Base-by-base conservation (phyloP, 345 rosid species). In the Eucalyptus rudis region DNA sequence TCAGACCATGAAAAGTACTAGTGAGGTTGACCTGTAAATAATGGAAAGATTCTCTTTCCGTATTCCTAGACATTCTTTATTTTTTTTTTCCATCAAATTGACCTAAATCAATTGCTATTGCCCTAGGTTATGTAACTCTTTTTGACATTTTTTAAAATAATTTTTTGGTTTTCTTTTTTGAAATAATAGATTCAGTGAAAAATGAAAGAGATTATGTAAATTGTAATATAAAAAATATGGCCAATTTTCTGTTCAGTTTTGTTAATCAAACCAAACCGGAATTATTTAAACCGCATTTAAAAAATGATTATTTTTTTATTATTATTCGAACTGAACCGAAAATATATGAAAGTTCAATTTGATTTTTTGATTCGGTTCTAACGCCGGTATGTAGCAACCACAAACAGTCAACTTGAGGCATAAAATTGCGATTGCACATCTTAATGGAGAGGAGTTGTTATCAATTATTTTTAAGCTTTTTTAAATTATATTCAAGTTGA, bases 251-350 rank as follows among this genome's bases (percentile, higher is more conserved):
- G 10, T 52, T 52, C 8, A 10, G 22, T 52, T 52, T 4, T 4
- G 2, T 52, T 52, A 52, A 52, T 52, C 4, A 1, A 52, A 52
- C 25, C 4, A 0, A 20, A 52, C 25, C 10, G 0, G 8, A 52
- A 52, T 52, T 52, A 52, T 52, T 10, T 52, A 20, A 52, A 52
- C 2, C 2, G 4, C 58, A 52, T 52, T 52, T 52, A 52, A 20
- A 19, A 52, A 43, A 43, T 43, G 43, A 43, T 43, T 43, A 43
- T 43, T 43, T 43, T 43, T 1, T 43, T 43, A 43, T 43, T 43
- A 43, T 43, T 43, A 43, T 40, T 40, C 43, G 1, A 50, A 17
- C 19, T 52, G 24, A 52, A 52, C 0, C 1, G 4, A 52, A 52
- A 52, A 52, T 52, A 52, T 4, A 20, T 52, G 2, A 52, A 52